Conservation (phyloP, 1,284 basidiomycete genomes). For the Ceratobasidium sp. region DNA sequence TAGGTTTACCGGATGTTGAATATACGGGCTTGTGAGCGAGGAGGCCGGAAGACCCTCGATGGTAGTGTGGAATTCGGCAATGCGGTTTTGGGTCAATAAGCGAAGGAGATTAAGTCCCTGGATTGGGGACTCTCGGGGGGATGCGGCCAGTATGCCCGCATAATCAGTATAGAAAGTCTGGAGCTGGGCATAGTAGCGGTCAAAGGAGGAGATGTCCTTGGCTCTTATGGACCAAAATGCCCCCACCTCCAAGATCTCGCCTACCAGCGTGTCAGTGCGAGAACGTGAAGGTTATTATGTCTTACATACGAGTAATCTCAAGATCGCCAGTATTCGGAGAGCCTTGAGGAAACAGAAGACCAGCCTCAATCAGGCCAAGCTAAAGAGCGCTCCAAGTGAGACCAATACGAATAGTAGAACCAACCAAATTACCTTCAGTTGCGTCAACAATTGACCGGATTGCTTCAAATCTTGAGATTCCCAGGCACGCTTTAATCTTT, state of each 20-base stretch:
- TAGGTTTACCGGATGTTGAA: constrained; percentile 85
- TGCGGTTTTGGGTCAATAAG: constrained; percentile 93
- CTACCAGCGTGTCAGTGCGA: constrained; percentile 52
- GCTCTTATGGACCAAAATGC: constrained; percentile 91
- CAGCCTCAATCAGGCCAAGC: constrained; percentile 79
- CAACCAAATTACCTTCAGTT: constrained; percentile 67
- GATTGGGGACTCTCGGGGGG: constrained; percentile 85
- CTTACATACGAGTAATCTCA: constrained; percentile 67
- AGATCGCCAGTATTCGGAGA: constrained; percentile 67
- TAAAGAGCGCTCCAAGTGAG: constrained; percentile 47
- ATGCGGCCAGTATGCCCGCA: constrained; percentile 74
- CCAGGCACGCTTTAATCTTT: constrained; percentile 44
- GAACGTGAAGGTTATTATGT: background rate
- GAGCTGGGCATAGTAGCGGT: constrained; percentile 93
- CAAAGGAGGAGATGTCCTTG: constrained; percentile 89
- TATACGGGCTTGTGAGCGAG: constrained; percentile 77
- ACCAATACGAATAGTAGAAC: background rate
- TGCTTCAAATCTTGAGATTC: constrained; percentile 64
- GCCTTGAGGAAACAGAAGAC: constrained; percentile 71
- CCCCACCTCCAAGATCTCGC: constrained; percentile 94
- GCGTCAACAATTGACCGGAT: constrained; percentile 64
- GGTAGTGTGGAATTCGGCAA: constrained; percentile 99
- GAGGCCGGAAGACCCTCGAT: constrained; percentile 89
- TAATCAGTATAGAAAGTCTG: constrained; percentile 84
- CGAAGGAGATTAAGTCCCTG: constrained; percentile 94